Percentiles rank a stretch among this genome's conserved stretches.
These are phyloP conservation scores for Phytopythium delawarense DNA, from an alignment of 352 stramenopile genomes.

Conservation along the genomic window DNA sequence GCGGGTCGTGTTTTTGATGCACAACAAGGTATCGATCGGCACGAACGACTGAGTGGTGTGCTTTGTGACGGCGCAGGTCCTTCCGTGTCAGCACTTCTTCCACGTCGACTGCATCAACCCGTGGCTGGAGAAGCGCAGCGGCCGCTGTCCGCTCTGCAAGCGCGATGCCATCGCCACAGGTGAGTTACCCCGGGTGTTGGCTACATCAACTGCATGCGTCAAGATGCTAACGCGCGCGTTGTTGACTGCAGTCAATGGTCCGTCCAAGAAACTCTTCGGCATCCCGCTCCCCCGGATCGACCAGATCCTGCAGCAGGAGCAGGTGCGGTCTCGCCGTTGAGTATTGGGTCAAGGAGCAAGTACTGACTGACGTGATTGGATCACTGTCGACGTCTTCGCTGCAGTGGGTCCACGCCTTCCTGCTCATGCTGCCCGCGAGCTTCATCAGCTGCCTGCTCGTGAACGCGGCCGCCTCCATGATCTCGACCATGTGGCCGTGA, in stretches of 20 bases:
- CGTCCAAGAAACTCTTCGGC: conserved; percentile 62
- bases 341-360: background rate
- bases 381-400: background rate
- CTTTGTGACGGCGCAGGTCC: conserved; percentile 22
- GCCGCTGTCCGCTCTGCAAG: conserved; percentile 81
- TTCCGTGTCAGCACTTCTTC: conserved; percentile 85
- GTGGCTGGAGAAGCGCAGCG: conserved; percentile 78
- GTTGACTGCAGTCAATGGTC: conserved; percentile 26
- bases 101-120: conserved; percentile 84
- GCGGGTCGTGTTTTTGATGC: background rate
- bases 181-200: conserved; percentile 18
- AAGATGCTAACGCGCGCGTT: background rate
- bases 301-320: conserved; percentile 71
- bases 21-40: background rate
- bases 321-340: conserved; percentile 30
- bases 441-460: conserved; percentile 80
- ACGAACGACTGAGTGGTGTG: background rate
- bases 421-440: conserved; percentile 76
- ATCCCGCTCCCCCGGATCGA: conserved; percentile 51
- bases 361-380: background rate
- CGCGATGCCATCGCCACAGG: conserved; percentile 66
- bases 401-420: conserved; percentile 75
- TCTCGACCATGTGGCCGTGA: conserved; percentile 77
- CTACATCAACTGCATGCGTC: background rate
- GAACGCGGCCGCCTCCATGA: conserved; percentile 66